Evolutionary conservation across 805 yeast genomes (phyloP), one percentile per base, ranked within the genome.

Genomic region (Jamesozyma piceae): DNA sequence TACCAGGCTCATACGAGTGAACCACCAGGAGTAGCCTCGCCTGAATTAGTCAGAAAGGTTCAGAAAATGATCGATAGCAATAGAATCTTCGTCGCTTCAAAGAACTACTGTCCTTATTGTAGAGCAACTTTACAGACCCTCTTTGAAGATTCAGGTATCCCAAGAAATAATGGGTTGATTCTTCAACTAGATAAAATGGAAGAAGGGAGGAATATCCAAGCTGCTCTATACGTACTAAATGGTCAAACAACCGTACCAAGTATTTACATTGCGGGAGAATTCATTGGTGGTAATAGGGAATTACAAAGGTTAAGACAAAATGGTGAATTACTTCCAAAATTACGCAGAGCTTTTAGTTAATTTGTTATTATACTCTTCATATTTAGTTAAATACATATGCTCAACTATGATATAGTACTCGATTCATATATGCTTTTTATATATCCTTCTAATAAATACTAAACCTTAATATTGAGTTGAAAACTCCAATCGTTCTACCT

Each of bases 241-340:
- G 92, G 94, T 45, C 97, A 90, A 72, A 74, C 78, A 51, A 87
- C 97, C 37, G 97, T 90, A 49, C 98, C 98, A 49, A 85, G 82
- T 63, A 74, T 90, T 55, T 90, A 82, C 69, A 86, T 90, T 60
- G 79, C 73, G 39, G 95, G 95, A 47, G 75, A 88, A 67, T 95
- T 87, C 70, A 77, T 90, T 57, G 98, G 98, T 47, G 98, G 97
- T 49, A 86, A 87, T 75, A 81, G 90, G 32, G 95, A 87, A 53
- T 70, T 90, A 50, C 95, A 87, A 66, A 72, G 75, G 41, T 74
- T 89, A 63, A 70, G 74, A 51, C 71, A 78, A 22, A 54, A 64
- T 37, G 90, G 82, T 53, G 59, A 78, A 64, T 74, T 86, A 57
- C 73, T 71, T 46, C 20, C 37, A 5, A 17, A 37, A 15, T 30